Evolutionary conservation across 2,329 filamentous ascomycete species (phyloP), one percentile per base, ranked within the genome.

Genomic region (Nakataea oryzae): DNA sequence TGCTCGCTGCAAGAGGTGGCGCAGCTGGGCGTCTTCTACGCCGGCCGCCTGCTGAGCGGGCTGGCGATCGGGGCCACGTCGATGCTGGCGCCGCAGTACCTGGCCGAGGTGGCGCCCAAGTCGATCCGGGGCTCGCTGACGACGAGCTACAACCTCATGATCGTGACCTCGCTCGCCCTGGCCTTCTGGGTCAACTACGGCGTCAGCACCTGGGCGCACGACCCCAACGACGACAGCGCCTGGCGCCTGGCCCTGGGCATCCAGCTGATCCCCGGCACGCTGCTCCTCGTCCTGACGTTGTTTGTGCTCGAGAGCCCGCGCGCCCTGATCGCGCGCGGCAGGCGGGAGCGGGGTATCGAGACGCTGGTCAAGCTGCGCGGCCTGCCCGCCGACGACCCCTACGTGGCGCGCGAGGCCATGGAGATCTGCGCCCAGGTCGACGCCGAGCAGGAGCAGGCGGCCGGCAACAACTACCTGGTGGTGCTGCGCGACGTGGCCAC

Each of bases 51-150:
- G 50, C 67, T 76, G n/a, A 70, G 70, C 1, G 74, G 73, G 8
- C 65, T 76, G 27, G 69, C 70, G 3, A 71, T 75, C 32, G 73
- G 72, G 1, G 71, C 69, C 8, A 73, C 68, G 3, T 74, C 71
- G 21, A 74, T 76, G 70, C 62, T 76, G 55, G 73, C 74, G 1
- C 76, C 76, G 11, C 72, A 76, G 30, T 78, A 74, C 62, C 69
- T 77, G 1, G 72, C 73, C 1, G 76, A 78, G 62, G 76, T 74
- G 60, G 71, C 73, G 0, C 75, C 75, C 3, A 76, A 74, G 60
- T 73, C 72, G 9, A 69, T 77, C 21, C 71, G 74, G 61, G 75
- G 75, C 0, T 73, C 74, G 2, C 69, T 77, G 50, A 76, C 75
- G 1, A 74, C 74, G 6, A 69, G 72, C 0, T 78, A 76, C 63